Evolutionary conservation across 2,329 filamentous ascomycete genomes (phyloP), one percentile per base, ranked within the genome.

Genomic region (Bertia moriformis): DNA sequence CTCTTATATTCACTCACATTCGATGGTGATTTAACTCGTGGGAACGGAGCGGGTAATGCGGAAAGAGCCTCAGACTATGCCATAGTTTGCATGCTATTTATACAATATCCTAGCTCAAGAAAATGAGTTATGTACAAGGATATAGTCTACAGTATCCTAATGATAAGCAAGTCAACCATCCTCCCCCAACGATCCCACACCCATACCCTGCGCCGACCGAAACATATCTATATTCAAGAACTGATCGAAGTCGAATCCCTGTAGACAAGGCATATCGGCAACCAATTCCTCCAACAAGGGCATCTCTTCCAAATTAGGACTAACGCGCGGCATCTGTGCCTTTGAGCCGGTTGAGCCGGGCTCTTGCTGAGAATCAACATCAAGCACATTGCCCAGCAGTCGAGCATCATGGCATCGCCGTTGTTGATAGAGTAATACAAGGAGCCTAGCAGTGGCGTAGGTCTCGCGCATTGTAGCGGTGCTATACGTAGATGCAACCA

Each of bases 401-500:
- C 52, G 49, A 0, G 59, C 51, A 7, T 58, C 56, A 14, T 66
- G 63, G 42, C 69, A 62, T 39, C 67, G 69, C n/a, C 60, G 53
- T 4, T 61, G 56, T 41, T 71, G 65, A 30, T 73, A 68, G 33
- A 74, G 52, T 0, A 66, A 51, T 10, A 74, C 60, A 14, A 76
- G 58, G 18, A 73, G 50, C 12, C 66, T 69, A 1, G 71, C 70
- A 0, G 69, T 72, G 13, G 63, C 66, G 14, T 71, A 55, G 0
- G 69, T 70, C 44, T 75, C 71, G 4, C 62, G 62, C 43, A 69
- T 66, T 1, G 61, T 60, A 12, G 56, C 53, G 0, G 63, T 71
- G 15, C 65, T 57, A 43, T 67, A 71, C 0, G 58, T 56, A 0
- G 51, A 49, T 0, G 59, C 53, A 0, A 68, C 59, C 14, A 60